Evolutionary conservation across 805 yeast species (phyloP), one percentile per base, ranked within the genome.

Genomic region (fission yeast (Schizosaccharomyces pombe)): DNA sequence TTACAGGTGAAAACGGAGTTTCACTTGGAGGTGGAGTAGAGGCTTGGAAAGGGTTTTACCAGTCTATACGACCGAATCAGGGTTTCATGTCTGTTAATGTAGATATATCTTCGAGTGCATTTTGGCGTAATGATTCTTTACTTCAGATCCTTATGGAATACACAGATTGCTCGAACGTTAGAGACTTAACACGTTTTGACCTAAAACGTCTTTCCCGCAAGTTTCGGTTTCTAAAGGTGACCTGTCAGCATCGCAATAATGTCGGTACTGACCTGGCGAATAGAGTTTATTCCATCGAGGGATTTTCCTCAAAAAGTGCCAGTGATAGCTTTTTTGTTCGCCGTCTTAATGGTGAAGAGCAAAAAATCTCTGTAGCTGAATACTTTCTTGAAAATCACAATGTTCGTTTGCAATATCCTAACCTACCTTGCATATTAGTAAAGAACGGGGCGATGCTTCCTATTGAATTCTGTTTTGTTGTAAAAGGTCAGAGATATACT

Each of bases 41-140:
- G 22, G 61, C 65, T 30, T 63, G 63, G 31, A 61, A 58, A 47
- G 67, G 67, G 30, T 64, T 61, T 53, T 64, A 55, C 58, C 62
- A 65, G 6, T 62, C 67, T 31, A 63, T 64, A 40, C 55, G 61
- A 19, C 64, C 65, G 16, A 59, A 65, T 8, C 61, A 57, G 54
- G 62, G 63, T 31, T 57, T 58, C 47, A 57, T 65, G 39, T 57
- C 63, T 55, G 57, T 64, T 39, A 64, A 64, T 56, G 57, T 63
- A 33, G 62, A 65, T 54, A 60, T 65, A 6, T 63, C 62, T 31
- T 60, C 64, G 2, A 62, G 64, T 43, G 65, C 60, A 0, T 64
- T 64, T 43, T 57, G 63, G 54, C 60, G 62, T 29, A 57, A 65
- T 2, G 65, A 61, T 28, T 57, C 56, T 26, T 58, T 63, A 51